A percentile compares a stretch with the other conserved stretches of the same genome.
Evolutionary conservation across 805 yeast genomes (phyloP).

Genomic region (Ogataea kodamae): DNA sequence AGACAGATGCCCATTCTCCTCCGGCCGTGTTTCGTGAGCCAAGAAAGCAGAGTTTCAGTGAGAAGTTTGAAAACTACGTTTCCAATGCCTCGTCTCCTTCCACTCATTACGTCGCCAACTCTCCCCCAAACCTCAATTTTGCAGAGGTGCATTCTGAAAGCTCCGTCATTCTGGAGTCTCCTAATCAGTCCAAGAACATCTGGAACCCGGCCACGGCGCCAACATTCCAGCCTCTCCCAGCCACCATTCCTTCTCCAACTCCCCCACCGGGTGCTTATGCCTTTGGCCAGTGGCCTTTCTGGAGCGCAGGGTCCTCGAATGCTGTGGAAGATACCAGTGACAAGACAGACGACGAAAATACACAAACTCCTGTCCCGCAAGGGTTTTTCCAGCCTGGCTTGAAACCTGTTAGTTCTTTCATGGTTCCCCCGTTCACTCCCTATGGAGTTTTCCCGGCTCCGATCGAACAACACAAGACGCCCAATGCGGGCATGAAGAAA

Average conservation of each 20-base stretch:
- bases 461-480: constrained; percentile 3
- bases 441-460: constrained; percentile 33
- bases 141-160: constrained; percentile 33
- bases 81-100: constrained; percentile 28
- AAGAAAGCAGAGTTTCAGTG: constrained; percentile 50
- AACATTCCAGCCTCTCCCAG: constrained; percentile 47
- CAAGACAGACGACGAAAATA: constrained; percentile 3
- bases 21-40: constrained; percentile 31
- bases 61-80: constrained; percentile 57
- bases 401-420: constrained; percentile 36
- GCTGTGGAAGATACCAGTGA: constrained; percentile 6
- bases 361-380: constrained; percentile 11
- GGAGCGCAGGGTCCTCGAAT: constrained; percentile 8
- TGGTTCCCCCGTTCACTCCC: constrained; percentile 50
- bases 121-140: constrained; percentile 30
- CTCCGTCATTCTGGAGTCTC: constrained; percentile 31
- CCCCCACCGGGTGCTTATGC: constrained; percentile 10
- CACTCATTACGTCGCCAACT: constrained; percentile 9
- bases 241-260: constrained; percentile 10
- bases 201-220: constrained; percentile 70
- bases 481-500: constrained; percentile 10
- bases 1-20: constrained; percentile 30
- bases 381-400: constrained; percentile 25
- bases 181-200: constrained; percentile 34
- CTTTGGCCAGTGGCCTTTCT: constrained; percentile 12